Conservation (phyloP, 192 early-diverging fungal species). For the Oehlia diaphana region DNA sequence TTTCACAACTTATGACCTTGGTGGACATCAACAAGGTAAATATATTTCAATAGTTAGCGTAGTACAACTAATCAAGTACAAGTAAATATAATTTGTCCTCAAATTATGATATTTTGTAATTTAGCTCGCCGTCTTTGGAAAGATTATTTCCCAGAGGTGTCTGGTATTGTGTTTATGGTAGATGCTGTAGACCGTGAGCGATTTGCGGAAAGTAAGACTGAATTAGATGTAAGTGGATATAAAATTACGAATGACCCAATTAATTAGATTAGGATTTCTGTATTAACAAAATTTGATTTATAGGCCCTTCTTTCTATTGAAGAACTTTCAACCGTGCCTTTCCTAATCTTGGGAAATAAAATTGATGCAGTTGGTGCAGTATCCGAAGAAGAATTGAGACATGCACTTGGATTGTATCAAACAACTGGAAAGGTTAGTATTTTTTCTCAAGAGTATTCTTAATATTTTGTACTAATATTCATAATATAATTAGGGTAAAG, state of each 20-base stretch:
- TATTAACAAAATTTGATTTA: neutral
- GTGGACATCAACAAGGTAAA: constrained; percentile 90
- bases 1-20: constrained; percentile 98
- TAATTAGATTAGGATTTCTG: neutral
- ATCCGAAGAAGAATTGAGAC: constrained; percentile 88
- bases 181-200: constrained; percentile 85
- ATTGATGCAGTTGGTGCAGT: constrained; percentile 94
- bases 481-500: constrained; percentile 68
- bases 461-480: constrained; percentile 2
- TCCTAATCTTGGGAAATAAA: constrained; percentile 98
- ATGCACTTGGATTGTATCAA: constrained; percentile 89
- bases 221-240: constrained; percentile 76
- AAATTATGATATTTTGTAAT: neutral
- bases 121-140: constrained; percentile 95
- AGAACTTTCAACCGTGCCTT: constrained; percentile 88
- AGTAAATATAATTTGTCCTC: no score
- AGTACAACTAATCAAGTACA: no score
- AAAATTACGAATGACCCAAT: no score
- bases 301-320: constrained; percentile 91
- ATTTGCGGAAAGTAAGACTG: constrained; percentile 88
- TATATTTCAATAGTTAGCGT: neutral
- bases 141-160: constrained; percentile 98
- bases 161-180: constrained; percentile 97
- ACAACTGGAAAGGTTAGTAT: constrained; percentile 86
- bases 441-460: neutral